Conservation (phyloP, 108 stramenopile species). For the Discostella stelligeroides region DNA sequence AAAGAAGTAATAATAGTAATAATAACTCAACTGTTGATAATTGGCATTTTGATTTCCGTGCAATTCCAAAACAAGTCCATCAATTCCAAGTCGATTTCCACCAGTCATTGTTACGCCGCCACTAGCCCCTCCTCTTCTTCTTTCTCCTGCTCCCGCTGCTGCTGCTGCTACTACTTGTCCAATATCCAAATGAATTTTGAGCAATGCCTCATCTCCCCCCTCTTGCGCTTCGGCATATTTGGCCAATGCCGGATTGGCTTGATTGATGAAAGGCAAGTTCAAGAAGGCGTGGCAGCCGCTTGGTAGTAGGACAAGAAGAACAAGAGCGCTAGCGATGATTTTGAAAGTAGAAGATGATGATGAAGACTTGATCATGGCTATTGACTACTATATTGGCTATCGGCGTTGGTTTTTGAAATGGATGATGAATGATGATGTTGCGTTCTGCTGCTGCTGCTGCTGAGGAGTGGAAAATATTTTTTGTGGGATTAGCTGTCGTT, state of each 20-base stretch:
- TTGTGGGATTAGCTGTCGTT: too few species aligned
- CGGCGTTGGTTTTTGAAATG: too few species aligned
- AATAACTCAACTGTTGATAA: conserved; percentile 11
- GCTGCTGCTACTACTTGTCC: conserved; percentile 11
- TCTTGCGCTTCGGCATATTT: conserved; percentile 42
- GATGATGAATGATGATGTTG: too few species aligned
- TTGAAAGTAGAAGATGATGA: too few species aligned
- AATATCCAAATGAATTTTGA: conserved; percentile 51
- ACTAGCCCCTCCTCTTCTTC: too few species aligned
- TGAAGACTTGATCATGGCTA: too few species aligned
- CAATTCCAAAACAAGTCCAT: conserved; percentile 40
- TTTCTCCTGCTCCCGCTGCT: too few species aligned
- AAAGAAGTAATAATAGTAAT: not conserved
- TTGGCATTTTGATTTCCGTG: conserved; percentile 27
- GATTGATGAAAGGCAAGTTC: conserved; percentile 30
- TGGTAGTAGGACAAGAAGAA: too few species aligned
- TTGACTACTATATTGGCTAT: too few species aligned
- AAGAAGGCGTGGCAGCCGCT: conserved; percentile 1
- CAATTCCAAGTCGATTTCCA: conserved; percentile 38
- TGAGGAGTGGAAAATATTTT: too few species aligned
- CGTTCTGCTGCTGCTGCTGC: too few species aligned
- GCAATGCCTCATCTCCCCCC: conserved; percentile 25
- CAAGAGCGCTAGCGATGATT: too few species aligned
- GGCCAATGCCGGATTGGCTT: conserved; percentile 37
- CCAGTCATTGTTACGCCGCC: conserved; percentile 1